Evolutionary conservation across 768 basidiomycete genomes (phyloP), one percentile per base, ranked within the genome.

Genomic region (Pisolithus marmoratus): DNA sequence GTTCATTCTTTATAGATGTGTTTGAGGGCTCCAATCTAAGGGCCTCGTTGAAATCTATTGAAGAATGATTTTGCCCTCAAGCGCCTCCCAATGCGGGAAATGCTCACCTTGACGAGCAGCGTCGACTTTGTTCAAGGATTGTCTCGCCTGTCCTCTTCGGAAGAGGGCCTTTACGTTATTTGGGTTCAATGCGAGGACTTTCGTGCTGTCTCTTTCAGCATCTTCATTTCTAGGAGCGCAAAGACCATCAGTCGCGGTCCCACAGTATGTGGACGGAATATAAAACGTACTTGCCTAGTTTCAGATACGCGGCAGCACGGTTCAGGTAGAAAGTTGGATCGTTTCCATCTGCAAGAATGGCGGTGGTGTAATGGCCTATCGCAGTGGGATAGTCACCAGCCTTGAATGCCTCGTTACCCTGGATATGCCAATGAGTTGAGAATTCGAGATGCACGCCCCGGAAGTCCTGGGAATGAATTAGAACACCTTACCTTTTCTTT

Each of bases 351-450:
- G 84, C 79, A 19, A 90, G 66, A 42, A 87, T 82, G 4, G 94
- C 94, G 1, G 81, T 71, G 29, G 89, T 87, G 70, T 96, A 97
- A 64, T 91, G 85, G 0, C 91, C 92, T 47, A 97, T 78, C 0
- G 93, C 90, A 26, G 75, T 73, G 1, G 83, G 80, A 66, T 80
- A 94, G 64, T 94, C 81, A 2, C 81, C 87, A 2, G 77, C 71
- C 65, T 91, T 91, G 78, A 94, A 96, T 0, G 91, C 83, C 5
- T 75, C 71, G 58, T 97, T 95, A 51, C 94, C 94, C 94, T 95
- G 58, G n/a, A 15, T 8, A 20, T 2, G 14, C 11, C 22, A 47
- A 46, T 36, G 40, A 47, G n/a, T n/a, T n/a, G n/a, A n/a, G n/a
- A n/a, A n/a, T n/a, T n/a, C n/a, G n/a, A n/a, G 22, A 34, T 15